These are phyloP conservation scores for Boechera retrofracta DNA, from an alignment of 345 rosid species.

Conservation along the genomic window DNA sequence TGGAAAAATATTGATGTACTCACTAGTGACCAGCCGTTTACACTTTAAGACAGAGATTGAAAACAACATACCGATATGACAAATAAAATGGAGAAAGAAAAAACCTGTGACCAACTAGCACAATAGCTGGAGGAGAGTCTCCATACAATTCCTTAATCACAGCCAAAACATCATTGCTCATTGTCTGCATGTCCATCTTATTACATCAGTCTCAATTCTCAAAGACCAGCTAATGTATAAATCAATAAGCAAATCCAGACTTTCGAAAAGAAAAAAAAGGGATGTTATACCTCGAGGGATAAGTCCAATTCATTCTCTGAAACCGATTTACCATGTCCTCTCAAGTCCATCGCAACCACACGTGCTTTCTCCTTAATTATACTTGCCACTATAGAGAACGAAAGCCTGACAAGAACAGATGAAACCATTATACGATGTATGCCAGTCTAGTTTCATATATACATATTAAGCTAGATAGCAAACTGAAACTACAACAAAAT, in stretches of 20 bases:
- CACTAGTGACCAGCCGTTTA: neutral
- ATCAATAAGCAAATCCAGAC: neutral
- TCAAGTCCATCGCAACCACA: constrained; percentile 87
- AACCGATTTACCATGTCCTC: constrained; percentile 92
- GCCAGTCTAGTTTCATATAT: neutral
- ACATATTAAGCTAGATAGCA: neutral
- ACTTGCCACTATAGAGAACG: constrained; percentile 77
- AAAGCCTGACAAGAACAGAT: constrained; percentile 63
- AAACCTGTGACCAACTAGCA: constrained; percentile 94
- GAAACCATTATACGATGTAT: neutral
- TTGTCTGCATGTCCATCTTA: constrained; percentile 63
- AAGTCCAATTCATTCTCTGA: constrained; percentile 82
- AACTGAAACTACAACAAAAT: neutral
- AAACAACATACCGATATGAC: neutral
- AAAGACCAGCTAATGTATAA: neutral
- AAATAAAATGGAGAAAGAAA: neutral
- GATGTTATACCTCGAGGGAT: constrained; percentile 72
- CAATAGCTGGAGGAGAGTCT: constrained; percentile 87
- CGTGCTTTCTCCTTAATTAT: constrained; percentile 89
- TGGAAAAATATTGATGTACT: neutral
- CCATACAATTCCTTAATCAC: constrained; percentile 85
- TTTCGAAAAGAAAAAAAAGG: neutral
- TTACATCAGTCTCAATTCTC: constrained; percentile 23
- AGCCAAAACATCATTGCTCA: constrained; percentile 85
- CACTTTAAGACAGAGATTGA: neutral